Conservation (phyloP, 192 early-diverging fungal genomes). For the Gamsiella multidivaricata region DNA sequence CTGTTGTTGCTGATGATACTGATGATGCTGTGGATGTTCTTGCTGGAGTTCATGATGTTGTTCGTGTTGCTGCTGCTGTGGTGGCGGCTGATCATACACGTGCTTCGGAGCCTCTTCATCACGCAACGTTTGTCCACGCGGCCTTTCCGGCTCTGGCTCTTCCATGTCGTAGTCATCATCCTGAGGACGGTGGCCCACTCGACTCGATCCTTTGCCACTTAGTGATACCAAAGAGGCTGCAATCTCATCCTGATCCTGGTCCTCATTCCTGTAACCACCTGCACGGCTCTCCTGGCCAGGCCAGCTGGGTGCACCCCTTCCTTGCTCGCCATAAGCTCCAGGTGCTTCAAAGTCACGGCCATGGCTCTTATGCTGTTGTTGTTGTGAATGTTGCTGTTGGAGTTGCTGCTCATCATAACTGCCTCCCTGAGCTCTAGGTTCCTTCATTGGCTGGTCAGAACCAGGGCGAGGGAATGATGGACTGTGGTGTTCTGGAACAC, state of each 20-base stretch:
- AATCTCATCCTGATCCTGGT: constrained; percentile 50
- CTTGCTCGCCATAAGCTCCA: constrained; percentile 3
- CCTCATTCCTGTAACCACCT: constrained; percentile 10
- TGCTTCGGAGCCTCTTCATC: too few relatives aligned
- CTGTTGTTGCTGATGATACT: background rate
- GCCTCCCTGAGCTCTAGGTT: constrained; percentile 3
- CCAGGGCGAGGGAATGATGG: constrained; percentile 1
- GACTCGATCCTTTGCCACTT: constrained; percentile 30
- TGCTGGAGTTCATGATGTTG: constrained; percentile 1
- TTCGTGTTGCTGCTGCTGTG: background rate
- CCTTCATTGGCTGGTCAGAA: constrained; percentile 9
- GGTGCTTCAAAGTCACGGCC: background rate
- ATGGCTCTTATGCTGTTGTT: too few relatives aligned
- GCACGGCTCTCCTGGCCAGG: constrained; percentile 7
- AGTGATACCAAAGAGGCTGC: constrained; percentile 49
- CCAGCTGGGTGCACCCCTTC: constrained; percentile 10
- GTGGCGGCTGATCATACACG: background rate
- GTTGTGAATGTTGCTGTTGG: too few relatives aligned
- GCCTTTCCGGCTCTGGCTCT: constrained; percentile 6
- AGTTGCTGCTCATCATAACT: constrained; percentile 22
- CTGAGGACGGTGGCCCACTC: constrained; percentile 7
- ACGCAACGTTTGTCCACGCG: background rate
- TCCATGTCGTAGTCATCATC: constrained; percentile 56
- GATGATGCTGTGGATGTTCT: constrained; percentile 13
- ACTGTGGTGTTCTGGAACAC: background rate